These are phyloP conservation scores for Dendrobium huoshanense DNA, from an alignment of 106 monocot species.

Conservation along the genomic window DNA sequence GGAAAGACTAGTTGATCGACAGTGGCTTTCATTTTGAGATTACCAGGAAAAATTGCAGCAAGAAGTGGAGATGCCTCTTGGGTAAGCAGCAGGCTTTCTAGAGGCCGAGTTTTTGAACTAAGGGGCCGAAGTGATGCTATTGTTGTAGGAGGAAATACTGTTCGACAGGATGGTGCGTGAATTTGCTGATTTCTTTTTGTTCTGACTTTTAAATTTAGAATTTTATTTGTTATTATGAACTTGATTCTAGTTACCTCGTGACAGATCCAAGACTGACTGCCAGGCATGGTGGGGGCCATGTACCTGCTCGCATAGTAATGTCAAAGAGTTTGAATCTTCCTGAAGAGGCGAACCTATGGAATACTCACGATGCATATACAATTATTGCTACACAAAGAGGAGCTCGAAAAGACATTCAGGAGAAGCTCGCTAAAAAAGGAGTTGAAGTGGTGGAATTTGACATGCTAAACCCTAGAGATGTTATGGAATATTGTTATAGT, in stretches of 20 bases:
- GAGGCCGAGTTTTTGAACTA: constrained; percentile 79
- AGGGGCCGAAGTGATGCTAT: constrained; percentile 95
- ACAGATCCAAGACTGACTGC: constrained; percentile 92
- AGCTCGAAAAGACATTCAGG: constrained; percentile 69
- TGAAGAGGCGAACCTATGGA: constrained; percentile 91
- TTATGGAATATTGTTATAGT: constrained; percentile 88
- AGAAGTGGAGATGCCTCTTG: constrained; percentile 98
- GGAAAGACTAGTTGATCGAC: neutral
- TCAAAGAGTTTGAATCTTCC: constrained; percentile 82
- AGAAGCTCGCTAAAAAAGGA: constrained; percentile 78
- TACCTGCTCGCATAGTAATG: constrained; percentile 85
- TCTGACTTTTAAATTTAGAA: neutral
- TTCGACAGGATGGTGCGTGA: constrained; percentile 79
- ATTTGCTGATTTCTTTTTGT: neutral
- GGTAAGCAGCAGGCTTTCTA: constrained; percentile 81
- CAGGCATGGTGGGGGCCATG: constrained; percentile 76
- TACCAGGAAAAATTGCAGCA: constrained; percentile 93
- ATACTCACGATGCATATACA: constrained; percentile 83
- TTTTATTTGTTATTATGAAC: constrained; percentile 4
- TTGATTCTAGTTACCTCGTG: constrained; percentile 13
- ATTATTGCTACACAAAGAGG: constrained; percentile 94
- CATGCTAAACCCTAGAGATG: constrained; percentile 78
- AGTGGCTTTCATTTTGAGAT: neutral
- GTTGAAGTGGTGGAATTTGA: constrained; percentile 99
- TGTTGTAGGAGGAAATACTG: constrained; percentile 96